Percentiles rank a stretch among this genome's conserved stretches.
Conservation (phyloP, 2,329 filamentous ascomycete genomes). For the Microsporum canis region DNA sequence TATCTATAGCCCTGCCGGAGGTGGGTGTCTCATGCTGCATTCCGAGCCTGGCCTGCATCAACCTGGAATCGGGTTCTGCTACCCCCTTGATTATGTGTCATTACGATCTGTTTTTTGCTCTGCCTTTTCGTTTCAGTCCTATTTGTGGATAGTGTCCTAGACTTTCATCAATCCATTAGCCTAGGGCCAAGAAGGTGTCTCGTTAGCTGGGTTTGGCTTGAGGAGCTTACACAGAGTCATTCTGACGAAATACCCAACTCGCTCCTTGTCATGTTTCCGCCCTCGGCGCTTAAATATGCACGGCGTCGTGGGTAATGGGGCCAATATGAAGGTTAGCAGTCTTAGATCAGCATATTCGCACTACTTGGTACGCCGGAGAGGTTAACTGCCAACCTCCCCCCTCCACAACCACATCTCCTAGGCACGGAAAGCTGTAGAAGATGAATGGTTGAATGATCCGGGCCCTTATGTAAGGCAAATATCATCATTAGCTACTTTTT, state of each 20-base stretch:
- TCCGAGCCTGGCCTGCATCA: neutral
- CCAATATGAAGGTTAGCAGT: neutral
- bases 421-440: neutral
- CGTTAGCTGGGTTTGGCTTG: neutral
- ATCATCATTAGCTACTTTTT: neutral
- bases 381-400: neutral
- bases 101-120: neutral
- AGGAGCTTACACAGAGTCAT: neutral
- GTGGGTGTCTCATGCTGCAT: neutral
- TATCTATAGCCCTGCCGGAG: neutral
- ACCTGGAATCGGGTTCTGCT: neutral
- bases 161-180: neutral
- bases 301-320: neutral
- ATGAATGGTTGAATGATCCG: neutral
- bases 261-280: neutral
- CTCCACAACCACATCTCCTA: neutral
- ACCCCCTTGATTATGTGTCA: neutral
- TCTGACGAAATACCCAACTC: neutral
- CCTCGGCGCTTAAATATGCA: neutral
- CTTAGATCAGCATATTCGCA: neutral
- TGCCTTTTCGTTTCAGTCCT: neutral
- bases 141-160: neutral
- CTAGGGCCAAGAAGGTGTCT: neutral
- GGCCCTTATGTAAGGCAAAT: neutral
- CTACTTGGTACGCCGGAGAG: neutral